Base-by-base conservation (phyloP, 495 filamentous ascomycete genomes). In the Cladorrhinum samala region DNA sequence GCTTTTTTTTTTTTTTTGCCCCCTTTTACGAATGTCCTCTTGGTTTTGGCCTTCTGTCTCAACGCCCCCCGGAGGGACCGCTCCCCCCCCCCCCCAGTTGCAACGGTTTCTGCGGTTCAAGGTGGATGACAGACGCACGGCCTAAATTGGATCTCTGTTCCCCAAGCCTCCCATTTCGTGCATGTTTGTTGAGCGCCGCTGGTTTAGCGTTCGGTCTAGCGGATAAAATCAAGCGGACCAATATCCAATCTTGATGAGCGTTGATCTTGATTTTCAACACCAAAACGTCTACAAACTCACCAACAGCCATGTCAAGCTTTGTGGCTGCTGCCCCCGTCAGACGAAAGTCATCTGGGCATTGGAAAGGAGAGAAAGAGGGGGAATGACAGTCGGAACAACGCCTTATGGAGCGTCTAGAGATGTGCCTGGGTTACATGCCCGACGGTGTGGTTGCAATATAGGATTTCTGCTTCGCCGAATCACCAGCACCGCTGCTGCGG, bases 391-490 rank as follows among this genome's bases (percentile, higher is more conserved):
- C 30, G 45, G 9, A 23, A 20, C 45, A 2, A 20, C 16, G 25
- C 45, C 45, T 36, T 14, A 25, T 4, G 14, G 18, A 20, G 6
- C 2, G 50, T 19, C 45, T 52, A 20, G 38, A 43, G 17, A 20
- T 36, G 50, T 23, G 24, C 33, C 44, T 6, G 40, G 18, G 38
- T 39, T 39, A 41, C 21, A 55, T 60, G 56, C 47, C 48, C 60
- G 46, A 52, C 21, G 45, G 48, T 56, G 55, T 59, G 62, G 64
- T 65, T 67, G 53, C 64, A 65, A 59, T 65, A 59, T 61, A 40
- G 56, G 58, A 40, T 51, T 54, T 33, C 49, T 42, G 53, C 30
- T 36, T 45, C 45, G 37, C 48, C 23, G 50, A 50, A 41, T 33
- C 38, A 54, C 27, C 27, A 52, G 51, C 46, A 46, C 54, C 54